Conservation (phyloP, 2,329 filamentous ascomycete genomes). For the Ophiostoma perfectum region DNA sequence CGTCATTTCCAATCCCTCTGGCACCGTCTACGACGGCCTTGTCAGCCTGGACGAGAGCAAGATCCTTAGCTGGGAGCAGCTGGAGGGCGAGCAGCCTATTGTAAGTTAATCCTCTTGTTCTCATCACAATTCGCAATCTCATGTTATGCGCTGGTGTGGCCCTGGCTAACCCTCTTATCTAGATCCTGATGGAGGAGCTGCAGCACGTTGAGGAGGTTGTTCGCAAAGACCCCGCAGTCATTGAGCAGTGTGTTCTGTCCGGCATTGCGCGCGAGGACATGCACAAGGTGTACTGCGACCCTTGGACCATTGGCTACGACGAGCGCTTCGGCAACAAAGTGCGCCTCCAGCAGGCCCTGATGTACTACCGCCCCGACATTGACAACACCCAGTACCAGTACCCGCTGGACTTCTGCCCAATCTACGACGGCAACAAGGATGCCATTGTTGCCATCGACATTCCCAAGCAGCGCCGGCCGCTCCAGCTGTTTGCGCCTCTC, state of each 20-base stretch:
- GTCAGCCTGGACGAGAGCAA: conserved; percentile 64
- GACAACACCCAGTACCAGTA: conserved; percentile 89
- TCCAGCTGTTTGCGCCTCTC: conserved; percentile 65
- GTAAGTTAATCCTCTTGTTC: conserved; percentile 38
- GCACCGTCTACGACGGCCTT: conserved; percentile 76
- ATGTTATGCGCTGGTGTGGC: too few species aligned
- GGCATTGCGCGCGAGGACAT: conserved; percentile 79
- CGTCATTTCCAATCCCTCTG: conserved; percentile 64
- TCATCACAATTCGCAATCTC: too few species aligned
- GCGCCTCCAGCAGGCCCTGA: conserved; percentile 83
- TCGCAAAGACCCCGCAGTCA: conserved; percentile 75
- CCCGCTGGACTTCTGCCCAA: conserved; percentile 89
- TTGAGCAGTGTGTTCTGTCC: conserved; percentile 80
- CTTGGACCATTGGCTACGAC: conserved; percentile 94
- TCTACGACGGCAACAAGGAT: conserved; percentile 75
- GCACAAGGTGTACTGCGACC: conserved; percentile 94
- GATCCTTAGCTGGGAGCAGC: conserved; percentile 67
- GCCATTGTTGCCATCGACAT: conserved; percentile 79
- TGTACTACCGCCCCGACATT: conserved; percentile 85
- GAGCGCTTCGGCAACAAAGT: conserved; percentile 75
- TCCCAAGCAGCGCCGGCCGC: conserved; percentile 66
- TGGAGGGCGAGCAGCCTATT: conserved; percentile 75
- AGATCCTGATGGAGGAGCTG: conserved; percentile 90
- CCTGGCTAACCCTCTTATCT: neutral
- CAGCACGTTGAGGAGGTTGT: conserved; percentile 71